Evolutionary conservation across 2,329 filamentous ascomycete species (phyloP), one percentile per base, ranked within the genome.

Genomic region (Xylariomycetidae sp.): DNA sequence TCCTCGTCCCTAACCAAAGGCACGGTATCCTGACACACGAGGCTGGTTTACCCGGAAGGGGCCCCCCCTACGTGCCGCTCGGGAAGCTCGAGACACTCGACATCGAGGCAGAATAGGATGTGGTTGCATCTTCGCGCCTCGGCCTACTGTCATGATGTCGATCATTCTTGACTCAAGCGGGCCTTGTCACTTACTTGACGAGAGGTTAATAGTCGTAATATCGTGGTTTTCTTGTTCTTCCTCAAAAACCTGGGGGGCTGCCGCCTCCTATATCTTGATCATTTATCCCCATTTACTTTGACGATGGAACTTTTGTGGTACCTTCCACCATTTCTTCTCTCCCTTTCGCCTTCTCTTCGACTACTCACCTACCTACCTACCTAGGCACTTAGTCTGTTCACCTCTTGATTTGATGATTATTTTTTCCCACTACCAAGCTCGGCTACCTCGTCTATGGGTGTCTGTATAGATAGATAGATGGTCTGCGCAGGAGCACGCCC

Each of bases 21-120:
- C n/a, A n/a, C n/a, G n/a, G n/a, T n/a, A 40, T 40, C 42, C 14
- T 41, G 40, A 43, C 27, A 43, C 36, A 41, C 28, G 32, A 42
- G 35, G 42, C 31, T 41, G 40, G 36, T 47, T 40, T 40, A 45
- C 40, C 42, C 38, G 38, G 31, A 17, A 23, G 14, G n/a, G 17
- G 15, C 27, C 22, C 31, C 27, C 25, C 18, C 38, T n/a, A n/a
- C n/a, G n/a, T 40, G 38, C 33, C 27, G 30, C 30, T 34, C 30
- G 28, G 6, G 18, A 19, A 34, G 20, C 16, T 35, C 33, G n/a
- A n/a, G n/a, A n/a, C n/a, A n/a, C n/a, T n/a, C n/a, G n/a, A n/a
- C n/a, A n/a, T n/a, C n/a, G n/a, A n/a, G n/a, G n/a, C n/a, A n/a
- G n/a, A n/a, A n/a, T n/a, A n/a, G n/a, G n/a, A n/a, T n/a, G n/a